Percentiles rank a stretch among this genome's conserved stretches.
phyloP scores from a whole-genome alignment of 202 grass and related monocot genomes.

The Schoenoplectus triqueter region DNA sequence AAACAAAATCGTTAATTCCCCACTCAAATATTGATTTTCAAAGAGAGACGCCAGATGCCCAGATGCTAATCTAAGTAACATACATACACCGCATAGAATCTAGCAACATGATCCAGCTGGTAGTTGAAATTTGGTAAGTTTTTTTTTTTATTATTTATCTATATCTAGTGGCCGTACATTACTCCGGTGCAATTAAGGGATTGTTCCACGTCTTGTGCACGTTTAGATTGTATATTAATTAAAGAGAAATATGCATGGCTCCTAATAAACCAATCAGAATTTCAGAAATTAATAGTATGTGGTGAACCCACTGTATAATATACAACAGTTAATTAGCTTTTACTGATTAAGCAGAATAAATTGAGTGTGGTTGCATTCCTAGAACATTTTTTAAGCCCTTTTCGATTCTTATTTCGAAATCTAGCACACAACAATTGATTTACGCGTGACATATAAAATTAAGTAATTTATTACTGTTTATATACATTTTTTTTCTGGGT shows the following conservation, averaged over 20 bases:
- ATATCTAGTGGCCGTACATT: not conserved
- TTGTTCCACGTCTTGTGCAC: constrained; percentile 28
- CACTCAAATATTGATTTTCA: not conserved
- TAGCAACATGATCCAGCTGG: constrained; percentile 22
- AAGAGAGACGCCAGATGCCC: not conserved
- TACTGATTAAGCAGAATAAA: not conserved
- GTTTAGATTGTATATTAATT: constrained; percentile 22
- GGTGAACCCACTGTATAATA: not conserved
- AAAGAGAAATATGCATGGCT: not conserved
- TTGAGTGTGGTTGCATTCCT: not conserved
- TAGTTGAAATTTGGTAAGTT: constrained; percentile 20
- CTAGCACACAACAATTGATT: not conserved
- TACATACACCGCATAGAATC: not conserved
- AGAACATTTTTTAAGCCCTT: not conserved
- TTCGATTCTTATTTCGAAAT: not conserved
- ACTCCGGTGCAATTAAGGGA: not conserved
- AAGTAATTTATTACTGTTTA: not conserved
- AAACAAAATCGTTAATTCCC: not conserved
- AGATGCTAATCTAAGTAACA: constrained; percentile 11
- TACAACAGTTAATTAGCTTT: not conserved
- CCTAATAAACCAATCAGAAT: not conserved
- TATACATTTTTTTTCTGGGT: not conserved
- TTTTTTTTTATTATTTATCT: not conserved
- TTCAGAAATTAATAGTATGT: not conserved
- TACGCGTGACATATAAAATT: not conserved